Percentiles rank a stretch among this genome's conserved stretches.
Evolutionary conservation across 1,284 basidiomycete species (phyloP).

Genomic region (Melampsora occidentalis): DNA sequence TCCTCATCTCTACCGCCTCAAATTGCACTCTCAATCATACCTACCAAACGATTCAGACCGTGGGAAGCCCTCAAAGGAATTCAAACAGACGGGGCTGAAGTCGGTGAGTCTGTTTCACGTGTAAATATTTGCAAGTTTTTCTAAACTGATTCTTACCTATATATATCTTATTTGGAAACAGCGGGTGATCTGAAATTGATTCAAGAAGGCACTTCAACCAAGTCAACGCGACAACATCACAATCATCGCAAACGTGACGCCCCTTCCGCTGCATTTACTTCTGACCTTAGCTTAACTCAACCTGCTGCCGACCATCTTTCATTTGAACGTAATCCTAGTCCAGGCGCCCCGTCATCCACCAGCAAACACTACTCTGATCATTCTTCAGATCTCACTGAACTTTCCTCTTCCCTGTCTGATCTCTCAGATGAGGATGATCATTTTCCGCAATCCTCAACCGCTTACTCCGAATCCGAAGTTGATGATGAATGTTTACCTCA

Average conservation of each 20-base stretch:
- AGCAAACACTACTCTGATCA: neutral
- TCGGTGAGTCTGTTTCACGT: constrained; percentile 6
- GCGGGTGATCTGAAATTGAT: constrained; percentile 35
- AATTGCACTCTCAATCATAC: constrained; percentile 7
- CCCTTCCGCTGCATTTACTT: constrained; percentile 15
- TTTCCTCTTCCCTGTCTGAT: constrained; percentile 26
- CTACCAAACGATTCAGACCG: constrained; percentile 32
- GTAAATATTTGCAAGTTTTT: neutral
- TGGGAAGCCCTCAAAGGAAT: constrained; percentile 43
- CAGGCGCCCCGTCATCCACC: neutral
- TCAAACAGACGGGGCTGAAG: constrained; percentile 35
- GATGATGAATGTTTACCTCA: constrained; percentile 42
- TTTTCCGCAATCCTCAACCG: constrained; percentile 6
- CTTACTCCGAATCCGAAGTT: constrained; percentile 31
- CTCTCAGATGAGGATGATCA: constrained; percentile 12
- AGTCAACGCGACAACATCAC: neutral
- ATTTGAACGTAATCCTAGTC: neutral
- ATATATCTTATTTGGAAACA: constrained; percentile 1
- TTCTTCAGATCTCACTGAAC: constrained; percentile 37
- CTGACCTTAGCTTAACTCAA: neutral
- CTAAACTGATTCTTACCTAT: neutral
- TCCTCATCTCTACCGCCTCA: constrained; percentile 1
- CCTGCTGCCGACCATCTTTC: neutral
- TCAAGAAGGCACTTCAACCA: constrained; percentile 21
- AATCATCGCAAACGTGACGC: constrained; percentile 7